Evolutionary conservation across 2,329 filamentous ascomycete species (phyloP), one percentile per base, ranked within the genome.

Genomic region (Pseudocercospora ulei): DNA sequence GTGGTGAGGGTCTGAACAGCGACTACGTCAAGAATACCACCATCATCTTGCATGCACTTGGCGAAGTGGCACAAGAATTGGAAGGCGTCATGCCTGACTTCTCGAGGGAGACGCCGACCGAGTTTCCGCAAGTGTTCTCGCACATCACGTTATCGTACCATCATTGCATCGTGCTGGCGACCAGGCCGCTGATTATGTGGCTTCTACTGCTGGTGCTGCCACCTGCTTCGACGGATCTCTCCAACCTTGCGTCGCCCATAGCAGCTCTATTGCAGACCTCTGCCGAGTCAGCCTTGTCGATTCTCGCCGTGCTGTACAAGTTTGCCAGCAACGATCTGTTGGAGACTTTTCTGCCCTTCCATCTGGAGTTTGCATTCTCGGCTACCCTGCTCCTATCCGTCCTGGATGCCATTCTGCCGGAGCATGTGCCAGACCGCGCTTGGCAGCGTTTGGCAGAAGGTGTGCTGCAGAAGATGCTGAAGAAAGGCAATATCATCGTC

Each of bases 181-280:
- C 61, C 58, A n/a, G 66, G 38, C 65, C 65, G 7, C 28, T 44
- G 8, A 36, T 44, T 12, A 40, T 40, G 33, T 44, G 42, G 42
- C 34, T 44, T n/a, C 23, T 44, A 2, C 27, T 44, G 23, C 38
- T 36, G 20, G 36, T 34, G 16, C 37, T 44, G 1, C 42, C 38
- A 16, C 38, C 42, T 3, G 38, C 27, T 8, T 25, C 37, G 8
- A 41, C 42, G 4, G 42, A 41, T n/a, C 38, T 38, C 1, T 29
- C 34, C 23, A 38, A 44, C 17, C 35, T 44, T 5, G 42, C 42
- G n/a, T 28, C 38, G 7, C 42, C 42, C 3, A 44, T 44, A n/a
- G 34, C 34, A 5, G 38, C 38, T 3, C 23, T 44, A 5, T 28
- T 44, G 5, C 42, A 39, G 14, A 35, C 42, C 6, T 35, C 37